Base-by-base conservation (phyloP, 345 rosid genomes). In the Ailanthus altissimus region DNA sequence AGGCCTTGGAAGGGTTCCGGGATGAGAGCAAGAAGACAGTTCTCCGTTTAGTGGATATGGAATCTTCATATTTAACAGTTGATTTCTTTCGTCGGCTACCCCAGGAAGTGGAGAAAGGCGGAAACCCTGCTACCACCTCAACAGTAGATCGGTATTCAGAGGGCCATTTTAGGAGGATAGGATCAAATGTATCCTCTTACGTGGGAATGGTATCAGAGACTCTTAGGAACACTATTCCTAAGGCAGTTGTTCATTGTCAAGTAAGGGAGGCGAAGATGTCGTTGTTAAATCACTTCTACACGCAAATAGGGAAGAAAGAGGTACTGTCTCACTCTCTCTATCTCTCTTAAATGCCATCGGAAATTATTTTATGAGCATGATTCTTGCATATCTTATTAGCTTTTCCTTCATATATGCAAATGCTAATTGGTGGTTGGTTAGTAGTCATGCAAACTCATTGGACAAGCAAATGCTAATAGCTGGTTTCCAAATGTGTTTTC, bases 21-120 rank as follows among this genome's bases (percentile, higher is more conserved):
- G 97, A 90, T 71, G 93, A 92, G n/a, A 82, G 97, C 76, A 90
- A 83, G 83, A 92, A 89, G 67, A 85, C 94, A 2, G 88, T 81
- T 64, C 13, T 89, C 26, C 83, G 94, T 3, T 75, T 92, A 75
- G 94, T 92, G 43, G 94, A 92, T 43, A 92, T 92, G 97, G 97
- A 92, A 71, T 85, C 97, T 32, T 89, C 94, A 13, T 92, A 89
- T 71, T 82, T 92, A 72, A 92, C 97, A 0, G 94, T 90, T 11
- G 97, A 92, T 0, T 92, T 92, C 89, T 92, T 90, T 77, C 82
- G 97, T 46, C 90, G 80, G 62, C 94, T 92, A 72, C 94, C 97
- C 15, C 94, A 89, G 79, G 94, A 90, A 84, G 75, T 85, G 20
- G 94, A 90, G 77, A 89, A 84, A 77, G 82, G 78, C 18, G 84